Conservation (phyloP, 2,329 filamentous ascomycete species). For the Xylariales sp. region DNA sequence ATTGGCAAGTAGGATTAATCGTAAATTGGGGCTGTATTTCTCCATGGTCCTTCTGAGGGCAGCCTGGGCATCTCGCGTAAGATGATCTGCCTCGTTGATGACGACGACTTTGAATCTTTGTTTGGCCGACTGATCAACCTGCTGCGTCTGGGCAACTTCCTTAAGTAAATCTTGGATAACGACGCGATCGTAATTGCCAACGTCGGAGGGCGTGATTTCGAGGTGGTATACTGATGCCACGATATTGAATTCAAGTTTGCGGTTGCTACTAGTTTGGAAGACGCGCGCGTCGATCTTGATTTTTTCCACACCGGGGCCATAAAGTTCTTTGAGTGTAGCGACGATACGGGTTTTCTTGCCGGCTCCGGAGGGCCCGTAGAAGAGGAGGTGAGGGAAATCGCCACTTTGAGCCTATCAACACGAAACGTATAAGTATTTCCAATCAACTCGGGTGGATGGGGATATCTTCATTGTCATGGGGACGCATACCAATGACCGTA, state of each 20-base stretch:
- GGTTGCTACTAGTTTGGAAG: slow-evolving; percentile 94
- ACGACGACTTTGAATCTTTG: slow-evolving; percentile 99
- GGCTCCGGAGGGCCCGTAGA: slow-evolving; percentile 95
- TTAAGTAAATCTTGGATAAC: slow-evolving; percentile 96
- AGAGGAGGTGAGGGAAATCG: slow-evolving; percentile 96
- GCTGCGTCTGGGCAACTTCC: slow-evolving; percentile 98
- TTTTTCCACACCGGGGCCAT: slow-evolving; percentile 97
- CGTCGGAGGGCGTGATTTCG: slow-evolving; percentile 97
- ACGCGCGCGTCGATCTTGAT: slow-evolving; percentile 99
- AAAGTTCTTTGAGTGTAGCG: slow-evolving; percentile 93
- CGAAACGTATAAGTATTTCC: slow-evolving; percentile 22
- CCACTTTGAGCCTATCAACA: slow-evolving; percentile 85
- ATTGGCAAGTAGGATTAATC: slow-evolving; percentile 92
- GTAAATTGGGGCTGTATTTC: slow-evolving; percentile 96
- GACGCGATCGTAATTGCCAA: slow-evolving; percentile 95
- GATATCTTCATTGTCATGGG: neutral
- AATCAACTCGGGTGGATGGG: slow-evolving; percentile 17
- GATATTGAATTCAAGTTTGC: slow-evolving; percentile 99
- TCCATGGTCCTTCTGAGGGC: slow-evolving; percentile 97
- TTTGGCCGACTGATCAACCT: slow-evolving; percentile 91
- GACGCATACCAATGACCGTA: slow-evolving; percentile 80
- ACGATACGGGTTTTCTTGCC: slow-evolving; percentile 98
- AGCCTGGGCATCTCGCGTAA: slow-evolving; percentile 94
- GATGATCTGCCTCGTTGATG: slow-evolving; percentile 97
- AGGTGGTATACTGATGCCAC: slow-evolving; percentile 97